A percentile compares a stretch with the other conserved stretches of the same genome.
These are phyloP conservation scores for Plenodomus lindquistii DNA, from an alignment of 2,329 filamentous ascomycete species.

Conservation along the genomic window DNA sequence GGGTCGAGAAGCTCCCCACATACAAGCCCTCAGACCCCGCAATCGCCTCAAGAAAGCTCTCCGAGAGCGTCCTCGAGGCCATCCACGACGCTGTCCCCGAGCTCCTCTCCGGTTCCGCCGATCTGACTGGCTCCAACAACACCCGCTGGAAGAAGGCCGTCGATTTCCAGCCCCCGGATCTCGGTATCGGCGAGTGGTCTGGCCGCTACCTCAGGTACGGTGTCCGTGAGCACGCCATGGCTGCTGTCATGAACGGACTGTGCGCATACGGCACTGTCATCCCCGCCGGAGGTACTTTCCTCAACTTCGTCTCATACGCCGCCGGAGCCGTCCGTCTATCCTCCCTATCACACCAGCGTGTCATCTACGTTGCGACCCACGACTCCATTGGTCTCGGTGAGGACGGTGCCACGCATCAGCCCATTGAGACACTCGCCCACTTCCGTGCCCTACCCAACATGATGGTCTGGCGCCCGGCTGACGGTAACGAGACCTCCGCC, in stretches of 20 bases:
- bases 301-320: constrained; percentile 99
- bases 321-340: constrained; percentile 94
- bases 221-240: constrained; percentile 92
- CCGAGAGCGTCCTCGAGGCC: constrained; percentile 88
- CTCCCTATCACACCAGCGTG: constrained; percentile 84
- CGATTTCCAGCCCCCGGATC: constrained; percentile 92
- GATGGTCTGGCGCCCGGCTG: constrained; percentile 99
- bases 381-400: constrained; percentile 99
- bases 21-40: constrained; percentile 87
- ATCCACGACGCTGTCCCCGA: constrained; percentile 83
- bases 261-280: constrained; percentile 94
- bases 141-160: constrained; percentile 96
- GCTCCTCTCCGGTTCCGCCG: constrained; percentile 92
- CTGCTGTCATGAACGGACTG: constrained; percentile 91
- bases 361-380: constrained; percentile 96
- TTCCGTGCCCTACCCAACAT: constrained; percentile 98
- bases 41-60: constrained; percentile 92
- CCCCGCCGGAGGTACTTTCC: constrained; percentile 93
- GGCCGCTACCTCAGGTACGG: constrained; percentile 93
- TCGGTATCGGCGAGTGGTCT: constrained; percentile 82
- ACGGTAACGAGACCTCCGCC: constrained; percentile 96
- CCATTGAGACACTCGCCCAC: constrained; percentile 96
- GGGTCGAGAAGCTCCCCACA: constrained; percentile 90
- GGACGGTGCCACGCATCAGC: constrained; percentile 98
- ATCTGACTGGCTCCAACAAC: constrained; percentile 98